These are phyloP conservation scores for Austroboletus novae-zelandiae DNA, from an alignment of 1,284 basidiomycete genomes.

Conservation along the genomic window DNA sequence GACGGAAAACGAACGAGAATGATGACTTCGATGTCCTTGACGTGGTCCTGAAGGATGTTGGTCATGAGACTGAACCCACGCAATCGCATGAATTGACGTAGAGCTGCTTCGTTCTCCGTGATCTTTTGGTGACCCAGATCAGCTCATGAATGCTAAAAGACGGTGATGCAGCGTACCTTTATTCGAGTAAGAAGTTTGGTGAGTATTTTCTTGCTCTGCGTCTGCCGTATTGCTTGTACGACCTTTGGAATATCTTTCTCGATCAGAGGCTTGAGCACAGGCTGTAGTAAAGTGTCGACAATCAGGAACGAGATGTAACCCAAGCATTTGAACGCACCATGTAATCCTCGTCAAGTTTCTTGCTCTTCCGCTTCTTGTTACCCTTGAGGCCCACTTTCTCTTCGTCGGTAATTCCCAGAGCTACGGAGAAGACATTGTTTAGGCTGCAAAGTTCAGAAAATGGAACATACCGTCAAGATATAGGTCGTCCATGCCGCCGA, in stretches of 20 bases:
- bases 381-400: conserved; percentile 82
- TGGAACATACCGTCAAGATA: conserved; percentile 80
- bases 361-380: conserved; percentile 86
- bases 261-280: conserved; percentile 71
- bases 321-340: conserved; percentile 46
- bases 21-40: conserved; percentile 71
- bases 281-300: conserved; percentile 37
- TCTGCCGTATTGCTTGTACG: conserved; percentile 89
- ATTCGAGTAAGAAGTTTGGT: conserved; percentile 85
- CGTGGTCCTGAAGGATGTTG: conserved; percentile 82
- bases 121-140: conserved; percentile 48
- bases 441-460: neutral
- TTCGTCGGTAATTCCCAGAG: conserved; percentile 94
- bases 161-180: conserved; percentile 48
- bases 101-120: conserved; percentile 77
- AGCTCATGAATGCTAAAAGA: neutral
- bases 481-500: conserved; percentile 91
- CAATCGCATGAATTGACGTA: conserved; percentile 87
- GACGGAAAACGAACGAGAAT: conserved; percentile 49
- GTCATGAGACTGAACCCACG: conserved; percentile 94
- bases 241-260: conserved; percentile 88
- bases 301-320: neutral
- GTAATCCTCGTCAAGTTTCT: conserved; percentile 94
- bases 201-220: conserved; percentile 81
- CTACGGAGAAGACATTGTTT: conserved; percentile 38